Percentiles rank a stretch among this genome's conserved stretches.
These are phyloP conservation scores for Pseudogymnoascus sp. DNA, from an alignment of 2,329 filamentous ascomycete genomes.

Conservation along the genomic window DNA sequence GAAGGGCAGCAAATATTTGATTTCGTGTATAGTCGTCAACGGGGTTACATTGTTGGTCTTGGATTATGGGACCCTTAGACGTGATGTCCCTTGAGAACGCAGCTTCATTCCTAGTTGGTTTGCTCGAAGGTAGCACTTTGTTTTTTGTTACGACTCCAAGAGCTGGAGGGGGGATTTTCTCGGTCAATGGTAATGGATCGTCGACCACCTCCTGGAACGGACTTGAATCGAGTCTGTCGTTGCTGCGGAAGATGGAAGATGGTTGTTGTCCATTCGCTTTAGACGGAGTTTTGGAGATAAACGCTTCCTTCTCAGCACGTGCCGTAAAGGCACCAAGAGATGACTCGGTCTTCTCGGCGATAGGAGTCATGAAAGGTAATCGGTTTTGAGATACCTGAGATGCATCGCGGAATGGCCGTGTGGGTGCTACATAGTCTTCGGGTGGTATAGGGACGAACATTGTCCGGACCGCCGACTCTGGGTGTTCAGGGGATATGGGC, in stretches of 20 bases:
- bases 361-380: slow-evolving; percentile 96
- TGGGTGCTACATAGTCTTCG: slow-evolving; percentile 77
- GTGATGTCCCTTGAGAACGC: slow-evolving; percentile 34
- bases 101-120: slow-evolving; percentile 24
- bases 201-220: slow-evolving; percentile 61
- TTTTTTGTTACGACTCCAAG: slow-evolving; percentile 38
- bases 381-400: slow-evolving; percentile 77
- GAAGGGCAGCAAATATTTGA: slow-evolving; percentile 65
- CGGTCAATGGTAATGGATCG: slow-evolving; percentile 36
- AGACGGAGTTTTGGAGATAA: slow-evolving; percentile 70
- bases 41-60: slow-evolving; percentile 80
- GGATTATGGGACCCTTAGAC: slow-evolving; percentile 65
- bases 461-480: slow-evolving; percentile 45
- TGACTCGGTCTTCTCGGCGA: slow-evolving; percentile 88
- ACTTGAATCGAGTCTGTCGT: slow-evolving; percentile 36
- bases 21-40: slow-evolving; percentile 68
- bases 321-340: slow-evolving; percentile 64
- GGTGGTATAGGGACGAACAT: slow-evolving; percentile 74
- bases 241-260: background rate
- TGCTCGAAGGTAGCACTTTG: slow-evolving; percentile 23
- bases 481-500: slow-evolving; percentile 33
- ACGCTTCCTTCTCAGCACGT: slow-evolving; percentile 46
- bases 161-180: slow-evolving; percentile 45
- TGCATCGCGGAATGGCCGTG: slow-evolving; percentile 72
- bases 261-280: slow-evolving; percentile 33